Conservation (phyloP, 768 basidiomycete species). For the Roridomyces roridus region DNA sequence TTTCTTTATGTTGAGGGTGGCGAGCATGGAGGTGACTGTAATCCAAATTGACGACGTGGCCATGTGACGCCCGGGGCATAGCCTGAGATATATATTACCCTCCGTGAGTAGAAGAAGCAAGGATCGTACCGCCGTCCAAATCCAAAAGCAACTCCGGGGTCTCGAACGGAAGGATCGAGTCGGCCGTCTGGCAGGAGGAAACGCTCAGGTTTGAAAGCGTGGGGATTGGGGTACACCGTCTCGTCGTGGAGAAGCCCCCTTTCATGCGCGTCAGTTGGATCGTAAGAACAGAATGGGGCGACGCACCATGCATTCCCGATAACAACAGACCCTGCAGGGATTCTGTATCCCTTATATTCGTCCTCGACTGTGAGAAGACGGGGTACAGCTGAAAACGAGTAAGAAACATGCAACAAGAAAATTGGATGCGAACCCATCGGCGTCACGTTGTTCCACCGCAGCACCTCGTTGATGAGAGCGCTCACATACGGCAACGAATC, state of each 20-base stretch:
- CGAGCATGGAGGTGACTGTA: conserved; percentile 30
- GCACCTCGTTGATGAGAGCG: conserved; percentile 32
- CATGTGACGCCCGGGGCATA: conserved; percentile 37
- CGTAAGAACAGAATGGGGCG: no score
- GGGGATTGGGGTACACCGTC: conserved; percentile 46
- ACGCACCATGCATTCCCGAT: conserved; percentile 33
- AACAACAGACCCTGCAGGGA: conserved; percentile 37
- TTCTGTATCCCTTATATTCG: conserved; percentile 33
- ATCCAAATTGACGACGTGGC: conserved; percentile 36
- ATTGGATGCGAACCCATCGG: neutral
- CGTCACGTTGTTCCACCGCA: conserved; percentile 27
- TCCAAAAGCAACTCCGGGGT: conserved; percentile 36
- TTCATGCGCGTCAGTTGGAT: no score
- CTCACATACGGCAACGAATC: conserved; percentile 30
- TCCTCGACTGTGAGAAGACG: conserved; percentile 25
- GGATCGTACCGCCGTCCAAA: conserved; percentile 31
- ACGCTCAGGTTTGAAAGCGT: conserved; percentile 48
- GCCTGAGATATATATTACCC: neutral
- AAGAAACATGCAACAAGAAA: conserved; percentile 3
- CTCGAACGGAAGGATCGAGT: conserved; percentile 30
- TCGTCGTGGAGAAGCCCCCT: conserved; percentile 50
- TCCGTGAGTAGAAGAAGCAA: neutral
- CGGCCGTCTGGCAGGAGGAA: conserved; percentile 36
- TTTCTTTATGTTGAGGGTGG: conserved; percentile 30
- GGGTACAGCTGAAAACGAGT: conserved; percentile 3